Conservation (phyloP, 176 grass and related monocot species). For the Bromus sterilis region DNA sequence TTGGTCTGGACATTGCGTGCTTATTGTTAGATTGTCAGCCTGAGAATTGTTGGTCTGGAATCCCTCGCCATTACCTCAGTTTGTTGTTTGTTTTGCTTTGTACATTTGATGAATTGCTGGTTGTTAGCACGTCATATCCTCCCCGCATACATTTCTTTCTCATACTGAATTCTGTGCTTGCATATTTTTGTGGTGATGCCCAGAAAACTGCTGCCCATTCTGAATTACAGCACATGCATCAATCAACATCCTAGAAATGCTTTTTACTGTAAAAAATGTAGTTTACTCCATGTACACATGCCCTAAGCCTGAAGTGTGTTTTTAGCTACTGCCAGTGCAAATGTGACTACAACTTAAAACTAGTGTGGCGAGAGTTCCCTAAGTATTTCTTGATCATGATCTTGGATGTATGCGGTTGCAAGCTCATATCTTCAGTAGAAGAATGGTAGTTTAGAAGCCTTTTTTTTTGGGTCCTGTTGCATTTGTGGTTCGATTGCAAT, state of each 20-base stretch:
- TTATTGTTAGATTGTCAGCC: background rate
- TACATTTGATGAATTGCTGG: background rate
- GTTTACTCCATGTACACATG: background rate
- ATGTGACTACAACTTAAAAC: background rate
- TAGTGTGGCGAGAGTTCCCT: background rate
- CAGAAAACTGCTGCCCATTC: background rate
- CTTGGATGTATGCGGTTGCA: background rate
- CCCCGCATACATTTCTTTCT: background rate
- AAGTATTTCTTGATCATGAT: background rate
- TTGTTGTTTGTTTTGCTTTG: slow-evolving; percentile 16
- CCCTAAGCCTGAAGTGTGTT: background rate
- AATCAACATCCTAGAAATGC: background rate
- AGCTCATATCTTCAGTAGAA: background rate
- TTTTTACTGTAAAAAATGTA: background rate
- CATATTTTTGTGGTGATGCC: background rate
- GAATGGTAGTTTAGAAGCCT: background rate
- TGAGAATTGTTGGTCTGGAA: slow-evolving; percentile 7
- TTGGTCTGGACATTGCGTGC: background rate
- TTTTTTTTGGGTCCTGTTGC: background rate
- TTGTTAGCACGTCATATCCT: background rate
- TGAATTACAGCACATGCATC: background rate
- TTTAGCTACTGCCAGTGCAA: background rate
- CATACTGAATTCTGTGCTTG: background rate
- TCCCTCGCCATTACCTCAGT: slow-evolving; percentile 5
- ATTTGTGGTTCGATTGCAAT: background rate